Conservation (phyloP, 2,329 filamentous ascomycete species). For the Colletotrichum echinochloae region DNA sequence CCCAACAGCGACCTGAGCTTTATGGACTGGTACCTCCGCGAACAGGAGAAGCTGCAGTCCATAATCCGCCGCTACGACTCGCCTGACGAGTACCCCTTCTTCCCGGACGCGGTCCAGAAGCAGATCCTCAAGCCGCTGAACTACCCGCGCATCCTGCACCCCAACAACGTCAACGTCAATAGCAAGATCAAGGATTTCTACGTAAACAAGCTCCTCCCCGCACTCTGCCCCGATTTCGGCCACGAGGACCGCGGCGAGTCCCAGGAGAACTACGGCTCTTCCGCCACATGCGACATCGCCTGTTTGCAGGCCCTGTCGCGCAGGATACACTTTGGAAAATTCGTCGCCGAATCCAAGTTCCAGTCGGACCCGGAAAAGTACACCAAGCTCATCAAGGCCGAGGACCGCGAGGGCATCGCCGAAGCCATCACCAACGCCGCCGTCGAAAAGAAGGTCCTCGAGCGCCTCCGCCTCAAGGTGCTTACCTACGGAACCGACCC, state of each 20-base stretch:
- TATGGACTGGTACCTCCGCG: constrained; percentile 91
- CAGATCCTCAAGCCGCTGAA: constrained; percentile 89
- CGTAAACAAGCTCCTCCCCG: constrained; percentile 83
- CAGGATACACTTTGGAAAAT: constrained; percentile 97
- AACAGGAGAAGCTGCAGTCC: constrained; percentile 92
- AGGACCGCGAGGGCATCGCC: constrained; percentile 84
- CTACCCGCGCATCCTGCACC: constrained; percentile 89
- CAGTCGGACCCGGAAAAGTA: constrained; percentile 83
- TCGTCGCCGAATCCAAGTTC: constrained; percentile 97
- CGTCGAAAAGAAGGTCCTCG: constrained; percentile 92
- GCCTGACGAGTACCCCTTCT: constrained; percentile 98
- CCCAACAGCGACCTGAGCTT: constrained; percentile 81
- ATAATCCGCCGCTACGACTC: constrained; percentile 94
- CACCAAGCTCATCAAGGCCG: constrained; percentile 82
- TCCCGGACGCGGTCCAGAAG: constrained; percentile 80
- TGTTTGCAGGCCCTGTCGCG: constrained; percentile 91
- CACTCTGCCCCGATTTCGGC: constrained; percentile 82
- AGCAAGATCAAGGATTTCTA: constrained; percentile 88
- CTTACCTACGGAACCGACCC: constrained; percentile 95
- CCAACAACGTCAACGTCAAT: constrained; percentile 93
- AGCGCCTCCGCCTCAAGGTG: constrained; percentile 87
- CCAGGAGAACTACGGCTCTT: constrained; percentile 94
- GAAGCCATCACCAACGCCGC: constrained; percentile 88
- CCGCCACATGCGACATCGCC: constrained; percentile 90
- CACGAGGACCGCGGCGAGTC: constrained; percentile 83